Evolutionary conservation across 352 stramenopile species (phyloP), one percentile per base, ranked within the genome.

Genomic region (Globisporangium spinosum): DNA sequence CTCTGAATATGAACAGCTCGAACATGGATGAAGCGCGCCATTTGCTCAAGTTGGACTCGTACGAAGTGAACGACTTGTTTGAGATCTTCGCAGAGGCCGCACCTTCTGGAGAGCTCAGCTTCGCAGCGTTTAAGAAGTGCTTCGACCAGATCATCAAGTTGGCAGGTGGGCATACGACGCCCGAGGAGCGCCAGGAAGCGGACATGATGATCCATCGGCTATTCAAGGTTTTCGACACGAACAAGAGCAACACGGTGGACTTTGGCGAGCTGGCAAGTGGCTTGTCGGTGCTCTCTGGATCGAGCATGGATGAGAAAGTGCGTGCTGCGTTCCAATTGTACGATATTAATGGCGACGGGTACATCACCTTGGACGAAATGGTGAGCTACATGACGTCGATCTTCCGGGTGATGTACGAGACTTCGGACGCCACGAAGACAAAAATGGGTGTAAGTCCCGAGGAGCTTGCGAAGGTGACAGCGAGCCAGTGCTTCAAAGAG

Each of bases 391-490:
- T 96, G 83, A 94, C 82, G 35, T 94, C 88, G 34, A 91, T 97
- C 60, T 96, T 97, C 61, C 89, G 89, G 64, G 88, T 96, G 60
- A 96, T 97, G 88, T 94, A 93, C 66, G 87, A 94, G 70, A 95
- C 87, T 23, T 93, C 87, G 23, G 84, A 92, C 65, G 80, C 67
- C 45, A 80, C 86, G 12, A 93, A 90, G 58, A 73, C 56, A n/a
- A 90, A 90, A 58, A 91, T 93, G 75, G 77, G 83, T 22, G 81
- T 93, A 27, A 80, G 72, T 58, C 82, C 89, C 15, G 81, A 93
- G 64, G 86, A 95, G 63, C 75, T 97, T 61, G 89, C 89, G 68
- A 74, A 75, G 12, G 84, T 89, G 57, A 96, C 87, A 34, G 87
- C 87, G 58, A 83, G 71, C 17, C 83, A 95, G 70, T 95, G 89